A percentile compares a stretch with the other conserved stretches of the same genome.
phyloP scores from a whole-genome alignment of 2,329 filamentous ascomycete genomes.

The Fusarium veterinarium region DNA sequence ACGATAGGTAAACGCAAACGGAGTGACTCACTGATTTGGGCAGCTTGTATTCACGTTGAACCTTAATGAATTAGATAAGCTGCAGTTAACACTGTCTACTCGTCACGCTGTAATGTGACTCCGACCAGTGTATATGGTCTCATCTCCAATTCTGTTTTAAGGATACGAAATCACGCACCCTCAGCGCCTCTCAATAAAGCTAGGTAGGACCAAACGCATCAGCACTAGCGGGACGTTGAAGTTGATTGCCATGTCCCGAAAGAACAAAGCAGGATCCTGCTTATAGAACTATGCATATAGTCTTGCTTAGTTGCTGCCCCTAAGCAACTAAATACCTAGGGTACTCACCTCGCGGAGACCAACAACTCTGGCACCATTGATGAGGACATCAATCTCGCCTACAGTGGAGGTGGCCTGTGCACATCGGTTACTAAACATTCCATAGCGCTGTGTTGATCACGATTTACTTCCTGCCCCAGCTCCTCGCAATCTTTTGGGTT shows the following conservation, averaged over 20 bases:
- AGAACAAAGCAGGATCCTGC: neutral
- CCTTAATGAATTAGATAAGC: too few species aligned
- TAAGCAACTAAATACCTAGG: too few species aligned
- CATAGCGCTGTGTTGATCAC: fast-evolving
- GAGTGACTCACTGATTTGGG: too few species aligned
- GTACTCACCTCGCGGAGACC: neutral
- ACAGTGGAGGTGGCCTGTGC: fast-evolving
- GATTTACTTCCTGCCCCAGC: neutral
- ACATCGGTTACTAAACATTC: fast-evolving
- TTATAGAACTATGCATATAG: fast-evolving
- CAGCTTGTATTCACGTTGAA: too few species aligned
- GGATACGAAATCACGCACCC: neutral
- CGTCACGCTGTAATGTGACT: too few species aligned
- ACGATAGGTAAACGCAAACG: too few species aligned
- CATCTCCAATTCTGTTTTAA: too few species aligned
- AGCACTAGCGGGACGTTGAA: neutral
- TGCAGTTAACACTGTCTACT: too few species aligned
- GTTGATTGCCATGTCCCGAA: neutral
- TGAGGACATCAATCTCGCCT: fast-evolving
- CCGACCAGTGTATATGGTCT: too few species aligned
- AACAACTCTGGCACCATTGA: neutral
- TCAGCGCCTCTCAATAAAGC: neutral
- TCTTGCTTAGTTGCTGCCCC: too few species aligned
- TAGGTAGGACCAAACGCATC: neutral
- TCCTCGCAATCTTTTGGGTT: neutral